Evolutionary conservation across 495 filamentous ascomycete genomes (phyloP).

Genomic region (Clavariopsis aquatica): DNA sequence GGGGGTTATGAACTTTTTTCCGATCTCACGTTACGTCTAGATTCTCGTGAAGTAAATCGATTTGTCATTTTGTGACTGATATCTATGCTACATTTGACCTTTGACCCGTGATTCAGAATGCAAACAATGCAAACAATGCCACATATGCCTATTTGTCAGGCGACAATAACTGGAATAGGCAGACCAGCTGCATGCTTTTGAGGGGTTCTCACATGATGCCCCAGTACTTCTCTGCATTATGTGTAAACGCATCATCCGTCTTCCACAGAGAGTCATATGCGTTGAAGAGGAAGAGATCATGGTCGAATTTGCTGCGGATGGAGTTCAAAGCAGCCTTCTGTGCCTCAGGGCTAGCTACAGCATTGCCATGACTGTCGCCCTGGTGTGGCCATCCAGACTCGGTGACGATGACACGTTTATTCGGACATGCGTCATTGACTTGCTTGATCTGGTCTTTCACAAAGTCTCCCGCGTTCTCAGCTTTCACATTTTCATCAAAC

Average conservation of each 20-base stretch:
- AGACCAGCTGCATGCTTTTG: background rate
- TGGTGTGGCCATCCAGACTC: constrained; percentile 83
- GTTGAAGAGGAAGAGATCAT: constrained; percentile 67
- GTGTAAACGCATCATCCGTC: constrained; percentile 61
- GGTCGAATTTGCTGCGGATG: constrained; percentile 57
- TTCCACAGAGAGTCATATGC: constrained; percentile 82
- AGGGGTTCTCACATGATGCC: constrained; percentile 51
- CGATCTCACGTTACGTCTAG: too few species aligned
- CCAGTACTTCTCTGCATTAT: constrained; percentile 73
- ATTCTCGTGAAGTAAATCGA: constrained; percentile 3
- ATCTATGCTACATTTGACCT: constrained; percentile 29
- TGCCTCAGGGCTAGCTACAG: constrained; percentile 63
- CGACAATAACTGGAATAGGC: background rate
- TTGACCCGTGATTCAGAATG: constrained; percentile 21
- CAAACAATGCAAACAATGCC: background rate
- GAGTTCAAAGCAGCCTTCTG: constrained; percentile 65
- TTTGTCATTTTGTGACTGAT: constrained; percentile 15
- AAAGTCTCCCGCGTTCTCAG: constrained; percentile 65
- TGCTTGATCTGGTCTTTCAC: constrained; percentile 54
- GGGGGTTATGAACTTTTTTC: too few species aligned
- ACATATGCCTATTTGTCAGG: constrained; percentile 15
- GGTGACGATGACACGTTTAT: constrained; percentile 63
- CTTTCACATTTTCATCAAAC: constrained; percentile 64
- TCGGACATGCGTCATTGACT: constrained; percentile 56
- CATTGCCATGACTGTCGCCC: constrained; percentile 63